Base-by-base conservation (phyloP, 2,329 filamentous ascomycete species). In the Seiridium unicorne region DNA sequence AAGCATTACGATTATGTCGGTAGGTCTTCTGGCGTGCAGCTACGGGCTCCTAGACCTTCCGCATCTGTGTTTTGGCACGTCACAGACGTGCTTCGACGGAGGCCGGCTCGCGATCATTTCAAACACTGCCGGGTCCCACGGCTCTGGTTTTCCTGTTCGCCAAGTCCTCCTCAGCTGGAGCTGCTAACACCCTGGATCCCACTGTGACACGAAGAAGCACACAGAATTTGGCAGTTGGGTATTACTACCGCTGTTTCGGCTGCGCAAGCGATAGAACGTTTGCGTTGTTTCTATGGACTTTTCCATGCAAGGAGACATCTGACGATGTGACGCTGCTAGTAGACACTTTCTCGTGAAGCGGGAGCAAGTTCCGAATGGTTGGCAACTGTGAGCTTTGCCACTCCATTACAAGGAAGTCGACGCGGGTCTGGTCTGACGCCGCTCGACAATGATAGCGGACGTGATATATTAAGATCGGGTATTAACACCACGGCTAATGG, bases 11-110 rank as follows among this genome's bases (percentile, higher is more conserved):
- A 26, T 26, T 26, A 26, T 26, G 18, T 26, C 18, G 18, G 18
- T 26, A 26, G 18, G 18, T 26, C 18, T 26, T 26, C 18, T 26
- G 18, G 18, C 18, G 18, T 26, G 18, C 18, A 26, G 18, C 18
- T 26, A 26, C 18, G 18, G 18, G 18, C 18, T 66, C 63, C 59
- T 55, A 56, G 51, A 60, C 60, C 44, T 68, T 66, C 65, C 67
- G 66, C 57, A 64, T 65, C 63, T 60, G 60, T 62, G 67, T 71
- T 67, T 68, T 65, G 66, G 59, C 60, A 63, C 67, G 66, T 71
- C 58, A 66, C 64, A 70, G 60, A 65, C 61, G n/a, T 70, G 69
- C 69, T 70, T 70, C 68, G 64, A 63, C 62, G 65, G 66, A 69
- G 36, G 48, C 57, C 51, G 53, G 48, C 68, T 63, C 65, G 54